Conservation (phyloP, 345 rosid species). For the Raphanus raphanistrum region DNA sequence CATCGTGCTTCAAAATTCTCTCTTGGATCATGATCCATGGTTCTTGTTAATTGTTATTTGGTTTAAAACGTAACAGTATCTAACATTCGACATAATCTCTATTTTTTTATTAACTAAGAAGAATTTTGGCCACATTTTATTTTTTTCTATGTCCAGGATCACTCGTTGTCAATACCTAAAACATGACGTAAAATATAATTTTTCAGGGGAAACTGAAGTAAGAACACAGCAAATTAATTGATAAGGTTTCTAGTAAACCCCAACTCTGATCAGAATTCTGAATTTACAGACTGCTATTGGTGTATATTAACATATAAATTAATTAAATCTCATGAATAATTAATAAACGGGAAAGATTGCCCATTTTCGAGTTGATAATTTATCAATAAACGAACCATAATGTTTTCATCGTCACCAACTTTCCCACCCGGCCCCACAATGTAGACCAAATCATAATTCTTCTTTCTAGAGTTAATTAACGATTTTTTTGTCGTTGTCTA, state of each 20-base stretch:
- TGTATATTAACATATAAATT: neutral
- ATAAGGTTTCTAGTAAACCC: no score
- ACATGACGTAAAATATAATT: neutral
- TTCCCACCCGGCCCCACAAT: conserved; percentile 34
- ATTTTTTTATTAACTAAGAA: neutral
- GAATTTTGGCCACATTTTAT: no score
- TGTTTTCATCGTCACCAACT: conserved; percentile 41
- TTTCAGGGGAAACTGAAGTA: no score
- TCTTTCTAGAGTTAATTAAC: conserved; percentile 7
- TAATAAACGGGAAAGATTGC: neutral
- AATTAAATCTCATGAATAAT: neutral
- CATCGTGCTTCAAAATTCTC: no score
- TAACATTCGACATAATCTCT: neutral
- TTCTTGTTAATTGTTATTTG: no score
- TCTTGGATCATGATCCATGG: neutral
- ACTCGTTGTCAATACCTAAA: no score
- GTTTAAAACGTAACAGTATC: neutral
- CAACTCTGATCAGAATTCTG: no score
- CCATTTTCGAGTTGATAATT: conserved; percentile 5
- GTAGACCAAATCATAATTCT: conserved; percentile 35
- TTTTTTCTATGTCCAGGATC: no score
- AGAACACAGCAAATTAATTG: no score
- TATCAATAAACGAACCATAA: conserved; percentile 12
- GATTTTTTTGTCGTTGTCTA: no score
- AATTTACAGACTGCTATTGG: neutral